Conservation (phyloP, 1,284 basidiomycete genomes). For the Cutaneotrichosporon mucoides region DNA sequence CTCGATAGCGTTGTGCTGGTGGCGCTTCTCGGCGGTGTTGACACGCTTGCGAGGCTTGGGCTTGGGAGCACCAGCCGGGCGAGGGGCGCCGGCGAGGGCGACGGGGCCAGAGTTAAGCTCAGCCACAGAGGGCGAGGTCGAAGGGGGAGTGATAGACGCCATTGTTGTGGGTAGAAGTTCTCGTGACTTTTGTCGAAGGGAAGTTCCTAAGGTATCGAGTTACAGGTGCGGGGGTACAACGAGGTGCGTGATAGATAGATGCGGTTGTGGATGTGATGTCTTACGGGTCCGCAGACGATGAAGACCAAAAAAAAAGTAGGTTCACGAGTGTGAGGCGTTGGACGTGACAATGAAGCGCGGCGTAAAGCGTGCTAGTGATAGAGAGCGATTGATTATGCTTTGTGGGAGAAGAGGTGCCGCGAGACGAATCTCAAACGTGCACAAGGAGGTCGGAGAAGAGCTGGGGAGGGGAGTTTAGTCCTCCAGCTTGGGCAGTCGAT, state of each 20-base stretch:
- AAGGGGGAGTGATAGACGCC: constrained; percentile 25
- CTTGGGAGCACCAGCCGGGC: constrained; percentile 52
- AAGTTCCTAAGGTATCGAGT: background rate
- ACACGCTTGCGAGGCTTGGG: constrained; percentile 65
- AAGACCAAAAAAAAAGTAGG: background rate
- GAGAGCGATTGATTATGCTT: background rate
- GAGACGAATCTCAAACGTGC: constrained; percentile 49
- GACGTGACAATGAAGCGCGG: no score
- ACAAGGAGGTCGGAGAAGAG: constrained; percentile 45
- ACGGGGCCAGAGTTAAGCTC: constrained; percentile 10
- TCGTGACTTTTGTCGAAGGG: background rate
- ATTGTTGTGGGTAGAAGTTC: background rate
- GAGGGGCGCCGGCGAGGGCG: constrained; percentile 18
- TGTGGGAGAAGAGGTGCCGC: constrained; percentile 38
- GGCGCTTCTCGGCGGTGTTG: constrained; percentile 88
- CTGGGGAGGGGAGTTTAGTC: constrained; percentile 25
- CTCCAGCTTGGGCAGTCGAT: constrained; percentile 33
- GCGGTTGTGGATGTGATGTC: constrained; percentile 1
- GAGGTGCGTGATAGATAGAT: background rate
- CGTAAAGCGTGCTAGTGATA: no score
- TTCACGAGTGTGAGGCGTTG: background rate
- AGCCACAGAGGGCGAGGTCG: constrained; percentile 27
- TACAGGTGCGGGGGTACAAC: background rate
- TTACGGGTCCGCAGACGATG: constrained; percentile 2
- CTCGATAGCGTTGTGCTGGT: constrained; percentile 93